Evolutionary conservation across 495 filamentous ascomycete genomes (phyloP), one percentile per base, ranked within the genome.

Genomic region (Trichoderma reesei): DNA sequence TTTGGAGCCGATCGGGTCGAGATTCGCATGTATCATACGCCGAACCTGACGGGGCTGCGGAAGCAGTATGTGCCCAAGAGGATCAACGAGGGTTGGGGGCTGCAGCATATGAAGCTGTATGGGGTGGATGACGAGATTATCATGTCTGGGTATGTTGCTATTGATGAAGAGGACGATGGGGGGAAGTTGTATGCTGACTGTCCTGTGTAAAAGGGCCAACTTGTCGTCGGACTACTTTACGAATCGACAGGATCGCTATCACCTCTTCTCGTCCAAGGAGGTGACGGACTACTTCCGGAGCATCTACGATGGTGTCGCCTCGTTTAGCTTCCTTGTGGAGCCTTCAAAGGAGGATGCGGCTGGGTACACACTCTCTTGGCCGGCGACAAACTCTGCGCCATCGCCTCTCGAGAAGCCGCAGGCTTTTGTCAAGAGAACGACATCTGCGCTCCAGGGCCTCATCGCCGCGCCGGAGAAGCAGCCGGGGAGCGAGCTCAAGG

Each of bases 51-150:
- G 0, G 95, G 94, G 0, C 67, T 92, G 54, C 83, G 86, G 59
- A 98, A 98, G 78, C 85, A 84, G 68, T 72, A 89, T 67, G 82
- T 98, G 51, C 94, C 94, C 3, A 87, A 85, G 67, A 83, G 94
- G 10, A 91, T 98, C 71, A 99, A 99, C 68, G 94, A 99, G 73
- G 94, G 94, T 41, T 99, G 94, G 93, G 94, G 94, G 14, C 76
- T 99, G 51, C 94, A 99, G 71, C 94, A 99, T 71, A 99, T 99
- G 91, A 99, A 99, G 80, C 82, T 99, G 0, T 99, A 99, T 68
- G 94, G 95, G 0, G 75, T 96, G 48, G 94, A 99, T 66, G 92
- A 98, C 69, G 93, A 97, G 73, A 86, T 99, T 60, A 94, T 99
- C 41, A 82, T 99, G 36, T 96, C 92, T 2, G 94, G 94, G 86